Evolutionary conservation across 805 yeast species (phyloP).

Genomic region (Cephaloascus albidus): DNA sequence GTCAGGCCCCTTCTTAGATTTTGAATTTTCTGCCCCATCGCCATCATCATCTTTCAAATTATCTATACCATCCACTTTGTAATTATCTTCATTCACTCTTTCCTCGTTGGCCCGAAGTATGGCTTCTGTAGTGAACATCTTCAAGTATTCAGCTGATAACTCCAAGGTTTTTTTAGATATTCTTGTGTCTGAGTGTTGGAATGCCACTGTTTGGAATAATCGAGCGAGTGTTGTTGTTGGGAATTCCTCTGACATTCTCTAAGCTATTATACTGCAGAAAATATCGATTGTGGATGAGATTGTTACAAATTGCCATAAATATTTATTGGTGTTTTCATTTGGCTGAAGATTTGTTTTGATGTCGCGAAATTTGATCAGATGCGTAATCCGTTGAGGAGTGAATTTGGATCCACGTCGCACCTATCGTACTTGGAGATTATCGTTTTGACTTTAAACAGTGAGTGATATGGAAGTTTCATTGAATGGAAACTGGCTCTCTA

Average conservation of each 20-base stretch:
- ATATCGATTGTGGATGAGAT: too few species aligned
- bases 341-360: too few species aligned
- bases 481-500: too few species aligned
- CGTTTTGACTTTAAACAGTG: too few species aligned
- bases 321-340: too few species aligned
- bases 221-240: slow-evolving; percentile 34
- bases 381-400: too few species aligned
- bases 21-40: slow-evolving; percentile 8
- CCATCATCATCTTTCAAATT: slow-evolving; percentile 9
- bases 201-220: slow-evolving; percentile 40
- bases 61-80: slow-evolving; percentile 24
- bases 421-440: too few species aligned
- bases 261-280: too few species aligned
- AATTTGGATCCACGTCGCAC: too few species aligned
- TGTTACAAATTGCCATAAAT: too few species aligned
- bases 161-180: slow-evolving; percentile 40
- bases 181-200: slow-evolving; percentile 33
- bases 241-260: slow-evolving; percentile 4
- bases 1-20: slow-evolving; percentile 2
- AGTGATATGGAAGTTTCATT: too few species aligned
- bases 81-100: slow-evolving; percentile 13
- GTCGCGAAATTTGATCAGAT: too few species aligned
- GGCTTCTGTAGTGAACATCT: slow-evolving; percentile 51
- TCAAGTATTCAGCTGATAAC: slow-evolving; percentile 42
- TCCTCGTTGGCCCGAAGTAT: slow-evolving; percentile 48